Evolutionary conservation across 495 filamentous ascomycete genomes (phyloP).

Genomic region (Neohortaea acidophila): DNA sequence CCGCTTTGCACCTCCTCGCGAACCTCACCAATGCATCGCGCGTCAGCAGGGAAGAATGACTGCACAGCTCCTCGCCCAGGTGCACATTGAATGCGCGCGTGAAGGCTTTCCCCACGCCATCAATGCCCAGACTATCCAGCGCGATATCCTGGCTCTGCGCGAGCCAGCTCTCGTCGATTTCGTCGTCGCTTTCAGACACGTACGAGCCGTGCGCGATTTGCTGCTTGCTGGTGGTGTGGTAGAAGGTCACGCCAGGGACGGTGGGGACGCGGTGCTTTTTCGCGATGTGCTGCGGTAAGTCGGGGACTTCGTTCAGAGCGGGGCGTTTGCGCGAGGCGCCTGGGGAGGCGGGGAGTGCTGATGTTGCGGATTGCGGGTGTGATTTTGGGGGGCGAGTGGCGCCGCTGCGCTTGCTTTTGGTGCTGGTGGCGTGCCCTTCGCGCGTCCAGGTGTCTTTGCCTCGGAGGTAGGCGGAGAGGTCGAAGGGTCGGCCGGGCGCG

Average conservation of each 20-base stretch:
- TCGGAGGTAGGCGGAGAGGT: constrained; percentile 2
- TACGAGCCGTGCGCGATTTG: constrained; percentile 15
- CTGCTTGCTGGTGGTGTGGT: constrained; percentile 20
- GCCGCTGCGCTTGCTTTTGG: neutral
- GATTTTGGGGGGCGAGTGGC: neutral
- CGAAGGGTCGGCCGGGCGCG: constrained; percentile 12
- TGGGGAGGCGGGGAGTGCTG: neutral
- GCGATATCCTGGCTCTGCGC: constrained; percentile 13
- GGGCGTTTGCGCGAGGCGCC: neutral
- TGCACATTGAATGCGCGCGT: constrained; percentile 17
- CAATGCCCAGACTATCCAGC: constrained; percentile 12
- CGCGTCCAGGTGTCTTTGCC: constrained; percentile 13
- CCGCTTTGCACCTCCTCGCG: neutral
- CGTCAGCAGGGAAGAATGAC: constrained; percentile 5
- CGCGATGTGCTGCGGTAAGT: neutral
- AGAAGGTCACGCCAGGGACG: constrained; percentile 17
- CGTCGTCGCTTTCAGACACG: constrained; percentile 24
- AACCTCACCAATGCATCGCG: constrained; percentile 20
- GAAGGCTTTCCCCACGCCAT: constrained; percentile 15
- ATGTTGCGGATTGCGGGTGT: neutral
- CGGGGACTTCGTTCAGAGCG: neutral
- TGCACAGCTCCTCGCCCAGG: constrained; percentile 18
- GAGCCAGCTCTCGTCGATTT: constrained; percentile 19
- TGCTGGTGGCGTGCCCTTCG: neutral
- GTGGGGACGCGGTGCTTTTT: constrained; percentile 2